Evolutionary conservation across 1,139 yeast species (phyloP), one percentile per base, ranked within the genome.

Genomic region (Ashbya aceris): DNA sequence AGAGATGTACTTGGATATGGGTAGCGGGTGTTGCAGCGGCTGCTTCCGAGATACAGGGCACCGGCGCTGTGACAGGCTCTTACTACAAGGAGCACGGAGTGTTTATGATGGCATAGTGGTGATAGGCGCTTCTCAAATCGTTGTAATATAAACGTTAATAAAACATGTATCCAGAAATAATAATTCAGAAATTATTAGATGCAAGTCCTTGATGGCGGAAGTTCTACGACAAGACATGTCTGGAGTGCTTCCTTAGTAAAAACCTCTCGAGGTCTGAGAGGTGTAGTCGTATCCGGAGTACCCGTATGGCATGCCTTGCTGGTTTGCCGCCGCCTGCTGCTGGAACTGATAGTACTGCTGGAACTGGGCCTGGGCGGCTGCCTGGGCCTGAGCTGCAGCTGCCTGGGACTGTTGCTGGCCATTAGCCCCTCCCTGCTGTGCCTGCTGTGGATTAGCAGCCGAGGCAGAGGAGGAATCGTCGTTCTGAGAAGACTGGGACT

Each of bases 311-410:
- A 48, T 39, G 34, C 56, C 56, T 41, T 54, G 58, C 37, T 54
- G 58, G 39, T 52, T 53, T 34, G 55, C 53, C 20, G 51, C 51
- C 27, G 52, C 52, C 33, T 46, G 50, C 29, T 41, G 46, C 39
- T 53, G 61, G 43, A 52, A 53, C 44, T 58, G 62, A 36, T 59
- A 59, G 46, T 60, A 58, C 48, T 60, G 64, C 43, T 59, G 64
- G 42, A 52, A 53, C 40, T 59, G 61, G 26, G 53, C 50, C 43
- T 57, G 60, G 41, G 58, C 62, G 36, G 56, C 57, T 28, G 53
- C 61, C 38, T 56, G 57, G 29, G 54, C 50, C 47, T 39, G 45
- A 42, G 53, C 41, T 46, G 57, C 45, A 44, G 45, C 47, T 12
- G 42, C 49, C 35, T 47, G 49, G 9, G 40, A 40, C 38, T 43